Conservation (phyloP, 306 rosid species). For the Pyrus pyrifolia region DNA sequence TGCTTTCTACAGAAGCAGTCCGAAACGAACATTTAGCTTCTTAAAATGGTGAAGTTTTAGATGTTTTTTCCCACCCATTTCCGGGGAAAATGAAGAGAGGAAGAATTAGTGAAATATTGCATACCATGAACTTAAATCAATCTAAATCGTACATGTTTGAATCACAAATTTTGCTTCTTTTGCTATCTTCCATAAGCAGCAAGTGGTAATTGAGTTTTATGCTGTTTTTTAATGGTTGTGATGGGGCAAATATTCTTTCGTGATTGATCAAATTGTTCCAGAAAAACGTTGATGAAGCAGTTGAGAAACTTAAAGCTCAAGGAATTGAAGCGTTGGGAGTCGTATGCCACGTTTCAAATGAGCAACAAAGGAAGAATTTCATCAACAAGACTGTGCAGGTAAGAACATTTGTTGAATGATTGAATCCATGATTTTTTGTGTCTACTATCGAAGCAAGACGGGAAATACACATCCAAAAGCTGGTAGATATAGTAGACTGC, state of each 20-base stretch:
- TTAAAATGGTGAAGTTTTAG: neutral
- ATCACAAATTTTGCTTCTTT: neutral
- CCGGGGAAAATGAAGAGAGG: neutral
- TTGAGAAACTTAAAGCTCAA: constrained; percentile 50
- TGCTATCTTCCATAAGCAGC: neutral
- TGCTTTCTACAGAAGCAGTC: too few relatives aligned
- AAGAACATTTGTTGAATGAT: neutral
- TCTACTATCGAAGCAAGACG: neutral
- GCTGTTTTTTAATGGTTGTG: neutral
- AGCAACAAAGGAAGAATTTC: constrained; percentile 72
- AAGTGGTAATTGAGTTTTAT: neutral
- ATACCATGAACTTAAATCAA: neutral
- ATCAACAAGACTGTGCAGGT: constrained; percentile 72
- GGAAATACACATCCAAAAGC: too few relatives aligned
- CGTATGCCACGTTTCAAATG: constrained; percentile 81
- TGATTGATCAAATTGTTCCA: constrained; percentile 24
- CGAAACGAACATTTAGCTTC: neutral
- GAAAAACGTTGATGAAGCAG: constrained; percentile 92
- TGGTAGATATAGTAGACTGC: too few relatives aligned
- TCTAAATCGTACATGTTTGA: neutral
- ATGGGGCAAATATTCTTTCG: neutral
- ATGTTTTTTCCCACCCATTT: neutral
- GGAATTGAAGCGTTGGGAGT: constrained; percentile 70
- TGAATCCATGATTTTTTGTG: neutral
- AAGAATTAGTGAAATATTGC: neutral